Evolutionary conservation across 495 filamentous ascomycete genomes (phyloP).

Genomic region (Letharia columbiana): DNA sequence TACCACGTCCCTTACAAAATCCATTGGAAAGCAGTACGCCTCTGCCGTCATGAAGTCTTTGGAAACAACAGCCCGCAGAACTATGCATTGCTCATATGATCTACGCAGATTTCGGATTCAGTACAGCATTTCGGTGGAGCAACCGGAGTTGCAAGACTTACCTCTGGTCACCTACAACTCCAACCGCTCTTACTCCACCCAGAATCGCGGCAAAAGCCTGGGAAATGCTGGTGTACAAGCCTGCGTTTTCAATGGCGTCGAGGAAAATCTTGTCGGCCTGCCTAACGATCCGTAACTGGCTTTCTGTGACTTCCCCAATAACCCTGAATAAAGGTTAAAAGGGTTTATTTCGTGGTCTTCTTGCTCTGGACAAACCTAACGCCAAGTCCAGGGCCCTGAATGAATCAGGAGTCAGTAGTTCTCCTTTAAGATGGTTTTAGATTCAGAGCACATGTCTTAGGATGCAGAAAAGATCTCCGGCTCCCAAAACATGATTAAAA

Average conservation of each 20-base stretch:
- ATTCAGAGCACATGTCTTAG: no score
- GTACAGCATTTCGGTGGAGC: not conserved
- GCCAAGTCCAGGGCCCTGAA: conserved; percentile 65
- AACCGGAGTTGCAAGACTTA: not conserved
- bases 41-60: no score
- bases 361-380: conserved; percentile 46
- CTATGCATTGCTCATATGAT: not conserved
- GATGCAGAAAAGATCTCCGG: no score
- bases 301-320: conserved; percentile 81
- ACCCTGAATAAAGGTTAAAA: no score
- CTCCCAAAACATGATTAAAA: no score
- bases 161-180: conserved; percentile 65
- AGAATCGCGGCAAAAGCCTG: conserved; percentile 81
- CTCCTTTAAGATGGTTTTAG: not conserved
- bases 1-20: no score
- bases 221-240: conserved; percentile 70
- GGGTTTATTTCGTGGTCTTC: no score
- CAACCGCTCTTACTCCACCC: conserved; percentile 57
- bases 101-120: not conserved
- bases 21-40: no score
- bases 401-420: conserved; percentile 14
- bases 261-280: conserved; percentile 82
- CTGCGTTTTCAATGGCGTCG: conserved; percentile 71
- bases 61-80: not conserved
- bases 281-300: conserved; percentile 70